Evolutionary conservation across 2,329 filamentous ascomycete species (phyloP).

Genomic region (Aspergillus sp.): DNA sequence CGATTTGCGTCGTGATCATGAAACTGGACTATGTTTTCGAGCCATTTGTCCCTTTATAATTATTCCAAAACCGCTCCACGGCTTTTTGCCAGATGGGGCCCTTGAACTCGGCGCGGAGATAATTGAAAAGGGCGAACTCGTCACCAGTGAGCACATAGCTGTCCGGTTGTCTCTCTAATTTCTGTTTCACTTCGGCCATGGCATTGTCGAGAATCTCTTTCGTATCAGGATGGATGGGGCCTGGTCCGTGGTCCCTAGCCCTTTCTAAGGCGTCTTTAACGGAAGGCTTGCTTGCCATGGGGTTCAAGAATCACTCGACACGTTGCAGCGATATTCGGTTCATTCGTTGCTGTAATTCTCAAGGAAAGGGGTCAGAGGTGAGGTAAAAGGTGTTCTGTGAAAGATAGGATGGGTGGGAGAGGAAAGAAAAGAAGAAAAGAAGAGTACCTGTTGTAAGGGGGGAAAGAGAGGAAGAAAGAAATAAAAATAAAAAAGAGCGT

Average conservation of each 20-base stretch:
- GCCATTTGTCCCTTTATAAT: constrained; percentile 19
- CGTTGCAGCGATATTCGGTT: too few species aligned
- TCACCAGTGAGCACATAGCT: constrained; percentile 70
- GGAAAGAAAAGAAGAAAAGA: constrained; percentile 7
- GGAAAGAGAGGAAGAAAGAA: not conserved
- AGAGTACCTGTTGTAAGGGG: constrained; percentile 1
- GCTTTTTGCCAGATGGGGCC: constrained; percentile 50
- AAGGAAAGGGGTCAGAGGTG: constrained; percentile 12
- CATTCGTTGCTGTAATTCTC: too few species aligned
- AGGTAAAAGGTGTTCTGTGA: not conserved
- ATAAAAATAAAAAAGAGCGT: constrained; percentile 6
- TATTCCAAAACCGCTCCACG: constrained; percentile 55
- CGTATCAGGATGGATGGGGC: constrained; percentile 58
- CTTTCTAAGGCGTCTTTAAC: constrained; percentile 69
- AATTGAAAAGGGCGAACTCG: constrained; percentile 86
- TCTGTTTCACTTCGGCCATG: constrained; percentile 61
- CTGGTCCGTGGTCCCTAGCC: constrained; percentile 68
- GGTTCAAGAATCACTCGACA: too few species aligned
- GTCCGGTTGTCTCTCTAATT: constrained; percentile 58
- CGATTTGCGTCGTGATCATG: not conserved
- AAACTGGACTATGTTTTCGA: constrained; percentile 18
- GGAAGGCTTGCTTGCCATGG: not conserved
- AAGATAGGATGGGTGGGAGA: not conserved
- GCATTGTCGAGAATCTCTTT: constrained; percentile 62
- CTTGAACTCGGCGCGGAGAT: constrained; percentile 64